A percentile compares a stretch with the other conserved stretches of the same genome.
These are phyloP conservation scores for Solanum hybrid DNA, from an alignment of 305 asterid species.

Conservation along the genomic window DNA sequence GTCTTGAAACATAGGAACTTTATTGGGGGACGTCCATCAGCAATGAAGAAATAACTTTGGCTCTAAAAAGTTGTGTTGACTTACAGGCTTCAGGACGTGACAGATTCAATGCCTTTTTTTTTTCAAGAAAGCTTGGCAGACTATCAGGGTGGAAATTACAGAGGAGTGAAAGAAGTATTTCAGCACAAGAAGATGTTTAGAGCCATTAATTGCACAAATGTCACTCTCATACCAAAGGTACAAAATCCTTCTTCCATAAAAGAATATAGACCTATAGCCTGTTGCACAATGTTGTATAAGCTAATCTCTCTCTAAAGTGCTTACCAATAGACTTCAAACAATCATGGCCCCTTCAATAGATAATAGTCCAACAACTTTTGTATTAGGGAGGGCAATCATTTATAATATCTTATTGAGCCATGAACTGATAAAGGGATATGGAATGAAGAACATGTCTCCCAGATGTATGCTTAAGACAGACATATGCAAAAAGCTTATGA, in stretches of 20 bases:
- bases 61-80: not conserved
- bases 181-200: not conserved
- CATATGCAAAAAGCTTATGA: not conserved
- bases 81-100: not conserved
- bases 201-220: not conserved
- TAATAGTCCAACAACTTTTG: not conserved
- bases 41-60: not conserved
- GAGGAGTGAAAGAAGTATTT: too few relatives aligned
- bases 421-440: not conserved
- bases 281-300: not conserved
- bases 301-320: not conserved
- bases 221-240: not conserved
- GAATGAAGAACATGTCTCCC: not conserved
- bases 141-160: too few relatives aligned
- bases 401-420: not conserved
- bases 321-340: not conserved
- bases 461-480: not conserved
- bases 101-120: not conserved
- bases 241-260: not conserved
- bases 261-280: not conserved
- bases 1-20: not conserved
- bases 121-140: not conserved
- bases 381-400: not conserved
- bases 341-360: not conserved
- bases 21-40: not conserved